phyloP scores from a whole-genome alignment of 78 protist genomes.

The Dictyostelium capitatum region DNA sequence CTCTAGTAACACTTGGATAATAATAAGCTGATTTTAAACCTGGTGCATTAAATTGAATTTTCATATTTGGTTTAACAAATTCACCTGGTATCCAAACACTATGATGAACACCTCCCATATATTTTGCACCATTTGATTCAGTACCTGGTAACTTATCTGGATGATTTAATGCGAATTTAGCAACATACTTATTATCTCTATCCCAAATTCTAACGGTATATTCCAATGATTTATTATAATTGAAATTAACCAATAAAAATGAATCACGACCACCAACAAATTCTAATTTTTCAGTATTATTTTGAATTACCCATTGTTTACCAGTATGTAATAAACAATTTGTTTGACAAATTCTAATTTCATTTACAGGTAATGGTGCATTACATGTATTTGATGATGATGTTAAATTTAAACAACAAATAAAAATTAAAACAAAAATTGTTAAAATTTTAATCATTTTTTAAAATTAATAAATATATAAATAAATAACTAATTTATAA shows the following conservation, averaged over 20 bases:
- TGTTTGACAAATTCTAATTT: too few relatives aligned
- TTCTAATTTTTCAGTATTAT: neutral
- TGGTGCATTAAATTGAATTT: neutral
- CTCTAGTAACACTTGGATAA: neutral
- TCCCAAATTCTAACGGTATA: neutral
- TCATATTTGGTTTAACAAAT: neutral
- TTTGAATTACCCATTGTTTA: neutral
- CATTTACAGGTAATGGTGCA: too few relatives aligned
- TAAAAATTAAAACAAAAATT: too few relatives aligned
- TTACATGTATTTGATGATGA: too few relatives aligned
- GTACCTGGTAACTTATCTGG: slow-evolving; percentile 43
- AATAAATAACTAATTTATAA: too few relatives aligned
- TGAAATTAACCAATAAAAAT: slow-evolving; percentile 4
- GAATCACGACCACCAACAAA: slow-evolving; percentile 8
- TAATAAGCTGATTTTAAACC: neutral
- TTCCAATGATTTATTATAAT: neutral
- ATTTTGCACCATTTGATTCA: slow-evolving; percentile 32
- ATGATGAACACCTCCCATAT: neutral
- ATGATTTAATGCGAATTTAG: neutral
- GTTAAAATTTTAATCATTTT: too few relatives aligned
- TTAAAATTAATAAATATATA: too few relatives aligned
- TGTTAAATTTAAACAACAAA: too few relatives aligned
- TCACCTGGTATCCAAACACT: neutral
- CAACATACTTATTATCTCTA: neutral
- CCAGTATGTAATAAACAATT: too few relatives aligned